Conservation (phyloP, 805 yeast species). For the Kodamaea restingae region DNA sequence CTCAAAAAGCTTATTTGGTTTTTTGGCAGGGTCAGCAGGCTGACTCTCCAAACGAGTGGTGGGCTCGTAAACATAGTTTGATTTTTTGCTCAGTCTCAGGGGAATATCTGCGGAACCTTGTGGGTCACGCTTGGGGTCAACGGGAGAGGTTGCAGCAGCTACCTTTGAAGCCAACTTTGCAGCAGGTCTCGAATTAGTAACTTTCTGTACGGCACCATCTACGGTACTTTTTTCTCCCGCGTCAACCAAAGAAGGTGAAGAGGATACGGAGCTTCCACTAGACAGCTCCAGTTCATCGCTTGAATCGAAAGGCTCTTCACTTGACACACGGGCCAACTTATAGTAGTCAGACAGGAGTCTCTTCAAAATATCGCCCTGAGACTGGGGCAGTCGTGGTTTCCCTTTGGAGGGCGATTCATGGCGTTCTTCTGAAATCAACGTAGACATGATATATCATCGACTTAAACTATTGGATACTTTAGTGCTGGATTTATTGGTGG, state of each 20-base stretch:
- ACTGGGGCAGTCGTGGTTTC: slow-evolving; percentile 19
- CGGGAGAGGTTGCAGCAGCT: slow-evolving; percentile 3
- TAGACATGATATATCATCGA: slow-evolving; percentile 7
- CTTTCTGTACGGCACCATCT: slow-evolving; percentile 4
- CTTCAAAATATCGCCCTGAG: slow-evolving; percentile 18
- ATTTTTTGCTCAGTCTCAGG: slow-evolving; percentile 7
- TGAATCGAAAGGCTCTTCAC: slow-evolving; percentile 6
- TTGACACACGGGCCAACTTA: slow-evolving; percentile 1
- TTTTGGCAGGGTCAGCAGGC: no score
- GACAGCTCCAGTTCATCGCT: slow-evolving; percentile 4
- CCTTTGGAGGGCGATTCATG: slow-evolving; percentile 15
- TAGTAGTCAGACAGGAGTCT: slow-evolving; percentile 3
- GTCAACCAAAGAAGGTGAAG: slow-evolving; percentile 3
- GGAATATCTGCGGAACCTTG: slow-evolving; percentile 3
- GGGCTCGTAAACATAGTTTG: no score
- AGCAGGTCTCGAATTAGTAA: slow-evolving; percentile 8
- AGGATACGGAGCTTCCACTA: neutral
- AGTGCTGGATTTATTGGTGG: neutral
- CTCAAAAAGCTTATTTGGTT: no score
- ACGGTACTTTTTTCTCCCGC: no score
- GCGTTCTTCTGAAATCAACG: slow-evolving; percentile 13
- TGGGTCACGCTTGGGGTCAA: slow-evolving; percentile 2
- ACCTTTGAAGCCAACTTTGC: slow-evolving; percentile 10
- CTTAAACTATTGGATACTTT: neutral
- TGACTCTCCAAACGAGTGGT: no score